phyloP scores from a whole-genome alignment of 306 rosid species.

The Lathyrus oleraceus region DNA sequence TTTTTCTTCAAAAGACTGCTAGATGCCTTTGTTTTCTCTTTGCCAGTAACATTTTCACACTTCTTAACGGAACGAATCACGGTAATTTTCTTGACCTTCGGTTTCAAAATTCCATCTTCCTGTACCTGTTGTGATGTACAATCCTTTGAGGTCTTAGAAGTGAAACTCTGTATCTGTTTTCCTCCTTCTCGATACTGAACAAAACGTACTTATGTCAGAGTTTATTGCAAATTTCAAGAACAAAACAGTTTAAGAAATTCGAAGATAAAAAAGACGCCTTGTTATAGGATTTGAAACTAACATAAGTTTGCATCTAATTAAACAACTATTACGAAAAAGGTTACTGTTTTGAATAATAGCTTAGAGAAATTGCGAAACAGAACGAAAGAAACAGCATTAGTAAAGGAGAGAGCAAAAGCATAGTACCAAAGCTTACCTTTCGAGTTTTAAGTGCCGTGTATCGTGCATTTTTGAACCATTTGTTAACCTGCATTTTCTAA shows the following conservation, averaged over 20 bases:
- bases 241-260: slow-evolving; percentile 20
- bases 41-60: slow-evolving; percentile 25
- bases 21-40: slow-evolving; percentile 47
- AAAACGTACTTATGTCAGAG: slow-evolving; percentile 12
- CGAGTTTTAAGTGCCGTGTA: slow-evolving; percentile 76
- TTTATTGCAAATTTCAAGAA: slow-evolving; percentile 9
- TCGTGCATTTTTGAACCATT: slow-evolving; percentile 98
- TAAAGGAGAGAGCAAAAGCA: slow-evolving; percentile 2
- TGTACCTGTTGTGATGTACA: slow-evolving; percentile 43
- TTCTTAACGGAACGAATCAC: slow-evolving; percentile 35
- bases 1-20: slow-evolving; percentile 46
- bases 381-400: too few relatives aligned
- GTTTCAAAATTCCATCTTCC: slow-evolving; percentile 42
- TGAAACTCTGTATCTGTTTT: slow-evolving; percentile 36
- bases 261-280: background rate
- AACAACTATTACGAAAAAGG: background rate
- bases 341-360: background rate
- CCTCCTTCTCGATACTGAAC: slow-evolving; percentile 48
- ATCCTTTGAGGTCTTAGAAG: slow-evolving; percentile 41
- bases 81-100: slow-evolving; percentile 44
- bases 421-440: slow-evolving; percentile 55
- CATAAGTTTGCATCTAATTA: background rate
- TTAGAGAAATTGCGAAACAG: background rate
- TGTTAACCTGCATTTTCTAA: slow-evolving; percentile 68
- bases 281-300: slow-evolving; percentile 7